Conservation (phyloP, 768 basidiomycete genomes). For the Neoboletus brunneissimus region DNA sequence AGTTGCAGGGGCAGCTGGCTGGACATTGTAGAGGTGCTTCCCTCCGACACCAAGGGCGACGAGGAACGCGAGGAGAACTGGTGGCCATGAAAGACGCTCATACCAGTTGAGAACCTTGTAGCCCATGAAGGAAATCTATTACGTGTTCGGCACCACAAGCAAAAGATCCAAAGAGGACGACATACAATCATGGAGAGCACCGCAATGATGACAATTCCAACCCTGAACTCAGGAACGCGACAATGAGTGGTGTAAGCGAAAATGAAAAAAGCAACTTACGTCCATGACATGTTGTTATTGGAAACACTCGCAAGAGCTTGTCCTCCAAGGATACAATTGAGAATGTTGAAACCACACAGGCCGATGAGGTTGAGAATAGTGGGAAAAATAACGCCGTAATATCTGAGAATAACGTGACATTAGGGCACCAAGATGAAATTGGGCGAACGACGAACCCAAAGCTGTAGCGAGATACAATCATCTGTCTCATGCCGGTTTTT, state of each 20-base stretch:
- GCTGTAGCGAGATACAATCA: slow-evolving; percentile 68
- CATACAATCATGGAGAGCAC: slow-evolving; percentile 60
- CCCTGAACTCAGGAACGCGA: slow-evolving; percentile 36
- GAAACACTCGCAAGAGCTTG: slow-evolving; percentile 61
- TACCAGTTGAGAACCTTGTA: slow-evolving; percentile 67
- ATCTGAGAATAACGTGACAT: slow-evolving; percentile 30
- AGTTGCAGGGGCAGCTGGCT: slow-evolving; percentile 50
- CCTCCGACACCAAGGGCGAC: slow-evolving; percentile 73
- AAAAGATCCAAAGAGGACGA: slow-evolving; percentile 11
- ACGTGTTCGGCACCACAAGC: background rate
- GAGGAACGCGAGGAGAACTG: slow-evolving; percentile 69
- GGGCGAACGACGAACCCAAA: slow-evolving; percentile 47
- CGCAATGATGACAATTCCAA: slow-evolving; percentile 80
- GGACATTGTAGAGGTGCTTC: slow-evolving; percentile 55
- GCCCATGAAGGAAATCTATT: slow-evolving; percentile 63
- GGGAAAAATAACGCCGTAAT: slow-evolving; percentile 51
- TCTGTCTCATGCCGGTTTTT: slow-evolving; percentile 75
- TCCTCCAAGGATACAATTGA: slow-evolving; percentile 68
- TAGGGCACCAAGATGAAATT: slow-evolving; percentile 11
- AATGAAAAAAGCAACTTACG: slow-evolving; percentile 31
- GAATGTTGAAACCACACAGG: slow-evolving; percentile 60
- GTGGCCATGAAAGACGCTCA: slow-evolving; percentile 74
- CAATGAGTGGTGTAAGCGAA: slow-evolving; percentile 9
- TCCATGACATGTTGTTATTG: slow-evolving; percentile 48
- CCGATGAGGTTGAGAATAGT: slow-evolving; percentile 58